phyloP scores from a whole-genome alignment of 352 stramenopile species.

The Pythium chondricola region DNA sequence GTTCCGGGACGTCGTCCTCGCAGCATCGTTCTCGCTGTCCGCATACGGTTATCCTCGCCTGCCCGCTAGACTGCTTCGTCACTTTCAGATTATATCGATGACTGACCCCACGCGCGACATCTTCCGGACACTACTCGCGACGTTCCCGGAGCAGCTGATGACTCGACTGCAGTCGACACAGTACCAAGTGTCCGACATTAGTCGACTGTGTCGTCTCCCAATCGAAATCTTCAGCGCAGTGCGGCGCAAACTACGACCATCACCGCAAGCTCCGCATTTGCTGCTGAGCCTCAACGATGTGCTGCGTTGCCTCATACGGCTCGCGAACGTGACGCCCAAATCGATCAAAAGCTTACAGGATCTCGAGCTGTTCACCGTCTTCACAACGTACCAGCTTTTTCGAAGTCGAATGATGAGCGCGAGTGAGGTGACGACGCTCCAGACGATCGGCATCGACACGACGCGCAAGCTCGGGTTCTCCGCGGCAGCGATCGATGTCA shows the following conservation, averaged over 20 bases:
- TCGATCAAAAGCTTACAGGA: slow-evolving; percentile 16
- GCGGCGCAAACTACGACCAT: slow-evolving; percentile 23
- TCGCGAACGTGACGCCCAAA: slow-evolving; percentile 38
- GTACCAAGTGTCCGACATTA: slow-evolving; percentile 6
- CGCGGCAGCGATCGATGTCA: slow-evolving; percentile 17
- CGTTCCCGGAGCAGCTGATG: slow-evolving; percentile 34
- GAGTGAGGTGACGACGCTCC: slow-evolving; percentile 11
- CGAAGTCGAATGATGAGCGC: slow-evolving; percentile 25
- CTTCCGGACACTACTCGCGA: slow-evolving; percentile 30
- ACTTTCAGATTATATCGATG: slow-evolving; percentile 59
- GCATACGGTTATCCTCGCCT: slow-evolving; percentile 34
- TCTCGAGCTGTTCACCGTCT: slow-evolving; percentile 35
- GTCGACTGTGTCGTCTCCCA: slow-evolving; percentile 31
- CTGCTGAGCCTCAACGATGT: slow-evolving; percentile 40
- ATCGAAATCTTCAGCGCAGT: slow-evolving; percentile 30
- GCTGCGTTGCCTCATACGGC: slow-evolving; percentile 32
- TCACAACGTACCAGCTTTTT: slow-evolving; percentile 34
- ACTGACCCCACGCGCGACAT: slow-evolving; percentile 33
- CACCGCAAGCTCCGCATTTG: slow-evolving; percentile 25
- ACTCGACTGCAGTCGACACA: slow-evolving; percentile 9
- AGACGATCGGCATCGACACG: slow-evolving; percentile 11
- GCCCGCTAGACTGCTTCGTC: slow-evolving; percentile 39
- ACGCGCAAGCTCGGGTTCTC: slow-evolving; percentile 38
- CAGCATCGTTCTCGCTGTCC: slow-evolving; percentile 40
- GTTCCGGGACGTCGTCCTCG: slow-evolving; percentile 43